phyloP scores from a whole-genome alignment of 768 basidiomycete genomes.

The Xerocomellus dryophilus region DNA sequence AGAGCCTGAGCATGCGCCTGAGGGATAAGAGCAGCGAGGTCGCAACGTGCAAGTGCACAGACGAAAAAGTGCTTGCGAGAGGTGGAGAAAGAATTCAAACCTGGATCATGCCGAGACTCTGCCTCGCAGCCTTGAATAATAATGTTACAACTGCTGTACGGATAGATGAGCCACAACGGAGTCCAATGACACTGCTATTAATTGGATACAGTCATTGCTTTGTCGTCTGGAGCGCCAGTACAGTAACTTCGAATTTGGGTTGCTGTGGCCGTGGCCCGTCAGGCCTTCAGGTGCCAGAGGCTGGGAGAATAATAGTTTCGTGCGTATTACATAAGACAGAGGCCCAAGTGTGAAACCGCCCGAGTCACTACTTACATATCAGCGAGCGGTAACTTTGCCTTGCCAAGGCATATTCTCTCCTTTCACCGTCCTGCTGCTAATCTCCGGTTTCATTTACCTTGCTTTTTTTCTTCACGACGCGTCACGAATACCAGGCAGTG shows the following conservation, averaged over 20 bases:
- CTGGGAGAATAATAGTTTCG: neutral
- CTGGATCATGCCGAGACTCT: too few relatives aligned
- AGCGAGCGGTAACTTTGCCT: conserved; percentile 1
- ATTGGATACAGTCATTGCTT: neutral
- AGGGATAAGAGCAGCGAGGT: neutral
- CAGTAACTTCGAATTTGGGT: neutral
- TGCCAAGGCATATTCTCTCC: conserved; percentile 10
- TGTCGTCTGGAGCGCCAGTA: neutral
- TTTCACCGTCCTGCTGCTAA: conserved; percentile 22
- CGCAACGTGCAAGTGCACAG: neutral
- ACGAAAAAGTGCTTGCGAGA: too few relatives aligned
- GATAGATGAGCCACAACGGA: neutral
- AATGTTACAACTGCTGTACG: neutral
- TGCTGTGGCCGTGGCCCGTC: neutral
- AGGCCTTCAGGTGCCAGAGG: too few relatives aligned
- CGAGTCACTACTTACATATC: neutral
- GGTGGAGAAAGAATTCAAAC: neutral
- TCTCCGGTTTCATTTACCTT: conserved; percentile 19
- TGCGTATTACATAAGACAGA: neutral
- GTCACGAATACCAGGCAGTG: conserved; percentile 24
- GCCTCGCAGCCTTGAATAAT: too few relatives aligned
- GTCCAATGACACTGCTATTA: neutral
- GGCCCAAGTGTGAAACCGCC: neutral
- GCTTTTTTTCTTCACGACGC: conserved; percentile 16
- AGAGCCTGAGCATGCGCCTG: neutral